Conservation (phyloP, 495 filamentous ascomycete species). For the Talaromyces nanjingensis region DNA sequence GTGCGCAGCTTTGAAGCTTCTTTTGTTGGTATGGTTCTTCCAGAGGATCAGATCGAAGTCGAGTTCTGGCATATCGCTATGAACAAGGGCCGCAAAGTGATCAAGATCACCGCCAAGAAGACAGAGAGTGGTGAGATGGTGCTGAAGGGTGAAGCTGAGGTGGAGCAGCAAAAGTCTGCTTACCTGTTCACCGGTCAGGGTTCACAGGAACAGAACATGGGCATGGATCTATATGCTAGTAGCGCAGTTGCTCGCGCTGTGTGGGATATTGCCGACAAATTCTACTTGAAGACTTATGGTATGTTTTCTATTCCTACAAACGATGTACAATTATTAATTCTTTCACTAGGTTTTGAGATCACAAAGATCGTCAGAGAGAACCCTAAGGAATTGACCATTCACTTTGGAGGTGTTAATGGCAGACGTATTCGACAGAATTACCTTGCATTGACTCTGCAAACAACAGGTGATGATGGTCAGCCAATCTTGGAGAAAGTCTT, state of each 20-base stretch:
- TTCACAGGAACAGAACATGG: constrained; percentile 33
- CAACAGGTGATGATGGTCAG: constrained; percentile 9
- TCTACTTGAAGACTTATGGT: constrained; percentile 31
- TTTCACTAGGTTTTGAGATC: constrained; percentile 26
- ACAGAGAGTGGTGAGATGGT: constrained; percentile 21
- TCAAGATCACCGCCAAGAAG: constrained; percentile 20
- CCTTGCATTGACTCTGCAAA: constrained; percentile 15
- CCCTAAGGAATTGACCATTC: constrained; percentile 31
- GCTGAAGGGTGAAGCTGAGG: constrained; percentile 25
- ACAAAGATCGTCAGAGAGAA: constrained; percentile 31
- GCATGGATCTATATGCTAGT: constrained; percentile 31
- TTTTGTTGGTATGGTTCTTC: constrained; percentile 32
- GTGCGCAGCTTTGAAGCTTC: constrained; percentile 19
- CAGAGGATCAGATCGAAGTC: constrained; percentile 25
- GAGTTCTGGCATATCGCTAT: constrained; percentile 27
- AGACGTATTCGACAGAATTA: constrained; percentile 30
- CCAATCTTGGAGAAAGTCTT: constrained; percentile 14
- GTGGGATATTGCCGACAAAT: constrained; percentile 33
- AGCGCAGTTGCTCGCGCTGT: constrained; percentile 25
- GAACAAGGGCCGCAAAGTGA: constrained; percentile 25
- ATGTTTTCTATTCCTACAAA: constrained; percentile 4
- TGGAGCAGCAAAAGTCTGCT: constrained; percentile 29
- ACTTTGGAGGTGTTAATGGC: constrained; percentile 33
- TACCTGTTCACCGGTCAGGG: constrained; percentile 42
- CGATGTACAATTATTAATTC: neutral